Percentiles rank a stretch among this genome's conserved stretches.
Conservation (phyloP, 768 basidiomycete genomes). For the Amanita muscaria region DNA sequence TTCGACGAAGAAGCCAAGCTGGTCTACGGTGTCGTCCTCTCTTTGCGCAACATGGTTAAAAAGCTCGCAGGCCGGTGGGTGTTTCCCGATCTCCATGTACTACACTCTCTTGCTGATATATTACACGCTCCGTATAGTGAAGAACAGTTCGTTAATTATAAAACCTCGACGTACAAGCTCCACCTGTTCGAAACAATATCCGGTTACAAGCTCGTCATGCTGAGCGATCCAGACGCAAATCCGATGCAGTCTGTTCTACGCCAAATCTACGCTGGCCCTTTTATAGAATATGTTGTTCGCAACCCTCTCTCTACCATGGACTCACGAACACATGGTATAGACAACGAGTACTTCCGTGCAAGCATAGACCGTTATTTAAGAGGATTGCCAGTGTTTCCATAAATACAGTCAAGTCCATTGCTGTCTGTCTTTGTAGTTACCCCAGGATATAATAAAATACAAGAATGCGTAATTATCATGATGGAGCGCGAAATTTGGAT, state of each 20-base stretch:
- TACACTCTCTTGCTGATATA: not conserved
- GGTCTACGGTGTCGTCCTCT: slow-evolving; percentile 92
- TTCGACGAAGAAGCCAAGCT: slow-evolving; percentile 98
- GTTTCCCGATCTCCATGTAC: not conserved
- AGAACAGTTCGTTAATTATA: slow-evolving; percentile 85
- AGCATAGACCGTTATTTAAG: slow-evolving; percentile 71
- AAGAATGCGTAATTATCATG: too few species aligned
- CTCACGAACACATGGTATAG: slow-evolving; percentile 75
- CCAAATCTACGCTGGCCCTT: slow-evolving; percentile 91
- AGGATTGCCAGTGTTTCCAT: slow-evolving; percentile 41
- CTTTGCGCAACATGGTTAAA: slow-evolving; percentile 88
- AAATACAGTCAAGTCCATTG: too few species aligned
- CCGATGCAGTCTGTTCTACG: slow-evolving; percentile 73
- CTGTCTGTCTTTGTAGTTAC: too few species aligned
- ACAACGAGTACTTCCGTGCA: slow-evolving; percentile 85
- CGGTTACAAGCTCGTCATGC: slow-evolving; percentile 92
- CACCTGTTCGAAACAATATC: slow-evolving; percentile 89
- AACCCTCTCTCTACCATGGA: slow-evolving; percentile 86
- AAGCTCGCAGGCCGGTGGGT: slow-evolving; percentile 80
- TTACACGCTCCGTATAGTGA: slow-evolving; percentile 43
- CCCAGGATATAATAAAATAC: too few species aligned
- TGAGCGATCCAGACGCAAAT: slow-evolving; percentile 80
- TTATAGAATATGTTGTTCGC: slow-evolving; percentile 87
- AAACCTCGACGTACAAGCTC: slow-evolving; percentile 87
- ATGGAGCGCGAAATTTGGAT: too few species aligned